These are phyloP conservation scores for Juglanconis sp. DNA, from an alignment of 2,329 filamentous ascomycete genomes.

Conservation along the genomic window DNA sequence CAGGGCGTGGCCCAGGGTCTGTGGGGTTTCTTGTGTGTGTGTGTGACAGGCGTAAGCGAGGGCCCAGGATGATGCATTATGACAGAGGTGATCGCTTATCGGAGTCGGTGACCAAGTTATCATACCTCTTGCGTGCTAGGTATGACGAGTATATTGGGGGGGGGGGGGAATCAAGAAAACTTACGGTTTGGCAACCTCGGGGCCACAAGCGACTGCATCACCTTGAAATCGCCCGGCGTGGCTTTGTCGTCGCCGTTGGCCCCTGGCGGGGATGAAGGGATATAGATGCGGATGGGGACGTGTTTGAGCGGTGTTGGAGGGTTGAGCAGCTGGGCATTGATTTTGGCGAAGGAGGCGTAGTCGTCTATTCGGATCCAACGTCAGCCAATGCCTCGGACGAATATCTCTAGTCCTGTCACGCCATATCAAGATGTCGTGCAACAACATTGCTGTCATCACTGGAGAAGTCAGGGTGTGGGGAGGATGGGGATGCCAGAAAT, in stretches of 20 bases:
- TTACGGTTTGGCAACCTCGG: constrained; percentile 38
- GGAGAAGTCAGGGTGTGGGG: neutral
- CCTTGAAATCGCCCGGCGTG: constrained; percentile 55
- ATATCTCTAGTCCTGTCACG: too few relatives aligned
- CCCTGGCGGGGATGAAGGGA: constrained; percentile 60
- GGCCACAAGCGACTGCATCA: constrained; percentile 73
- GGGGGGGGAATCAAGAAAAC: constrained; percentile 15
- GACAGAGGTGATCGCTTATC: too few relatives aligned
- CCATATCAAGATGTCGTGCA: neutral
- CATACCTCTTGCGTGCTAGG: neutral
- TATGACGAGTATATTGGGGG: neutral
- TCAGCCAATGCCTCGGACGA: too few relatives aligned
- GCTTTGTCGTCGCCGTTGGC: constrained; percentile 24
- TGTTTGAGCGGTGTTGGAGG: constrained; percentile 72
- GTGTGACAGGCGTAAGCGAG: too few relatives aligned
- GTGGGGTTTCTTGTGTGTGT: constrained; percentile 29
- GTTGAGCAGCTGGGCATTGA: constrained; percentile 75
- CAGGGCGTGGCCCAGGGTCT: constrained; percentile 70
- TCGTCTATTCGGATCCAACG: constrained; percentile 53
- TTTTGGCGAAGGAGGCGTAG: constrained; percentile 65
- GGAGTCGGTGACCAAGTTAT: neutral
- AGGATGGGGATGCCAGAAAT: neutral
- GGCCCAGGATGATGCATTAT: too few relatives aligned
- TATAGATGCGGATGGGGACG: constrained; percentile 84
- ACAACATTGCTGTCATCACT: neutral